phyloP scores from a whole-genome alignment of 257 asterid genomes.

The Thymus mandschuricus region DNA sequence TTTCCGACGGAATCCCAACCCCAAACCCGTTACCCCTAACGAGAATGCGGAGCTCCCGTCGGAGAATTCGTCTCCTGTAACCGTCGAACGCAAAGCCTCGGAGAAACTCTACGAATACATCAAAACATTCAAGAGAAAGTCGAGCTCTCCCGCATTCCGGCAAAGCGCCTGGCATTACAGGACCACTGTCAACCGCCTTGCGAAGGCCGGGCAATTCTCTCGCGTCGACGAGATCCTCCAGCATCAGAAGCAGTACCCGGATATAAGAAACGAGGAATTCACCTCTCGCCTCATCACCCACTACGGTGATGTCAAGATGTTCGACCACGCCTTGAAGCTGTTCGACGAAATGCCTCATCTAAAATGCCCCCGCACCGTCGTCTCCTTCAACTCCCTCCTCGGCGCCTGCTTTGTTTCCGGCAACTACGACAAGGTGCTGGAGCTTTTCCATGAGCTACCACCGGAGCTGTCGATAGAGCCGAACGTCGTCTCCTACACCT shows the following conservation, averaged over 20 bases:
- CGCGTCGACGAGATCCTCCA: slow-evolving; percentile 41
- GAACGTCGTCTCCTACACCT: slow-evolving; percentile 45
- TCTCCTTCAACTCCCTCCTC: slow-evolving; percentile 57
- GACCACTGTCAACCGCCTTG: slow-evolving; percentile 33
- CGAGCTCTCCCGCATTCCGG: slow-evolving; percentile 35
- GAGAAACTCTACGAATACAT: slow-evolving; percentile 21
- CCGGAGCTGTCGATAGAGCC: slow-evolving; percentile 46
- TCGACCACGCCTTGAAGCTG: slow-evolving; percentile 46
- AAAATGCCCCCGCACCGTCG: slow-evolving; percentile 46
- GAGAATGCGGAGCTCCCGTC: too few relatives aligned
- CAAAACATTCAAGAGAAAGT: slow-evolving; percentile 33
- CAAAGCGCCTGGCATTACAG: not conserved
- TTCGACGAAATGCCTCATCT: slow-evolving; percentile 64
- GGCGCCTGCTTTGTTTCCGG: slow-evolving; percentile 42
- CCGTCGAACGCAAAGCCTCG: not conserved
- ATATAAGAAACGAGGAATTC: slow-evolving; percentile 38
- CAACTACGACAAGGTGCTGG: slow-evolving; percentile 30
- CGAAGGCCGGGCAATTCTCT: slow-evolving; percentile 28
- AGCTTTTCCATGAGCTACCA: slow-evolving; percentile 39
- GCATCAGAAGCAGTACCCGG: slow-evolving; percentile 40
- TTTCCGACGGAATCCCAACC: slow-evolving; percentile 4
- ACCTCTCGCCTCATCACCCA: slow-evolving; percentile 38
- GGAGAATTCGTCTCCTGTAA: not conserved
- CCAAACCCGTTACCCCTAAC: not conserved
- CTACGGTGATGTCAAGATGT: slow-evolving; percentile 50